Conservation (phyloP, 768 basidiomycete genomes). For the Tulasnella sp. region DNA sequence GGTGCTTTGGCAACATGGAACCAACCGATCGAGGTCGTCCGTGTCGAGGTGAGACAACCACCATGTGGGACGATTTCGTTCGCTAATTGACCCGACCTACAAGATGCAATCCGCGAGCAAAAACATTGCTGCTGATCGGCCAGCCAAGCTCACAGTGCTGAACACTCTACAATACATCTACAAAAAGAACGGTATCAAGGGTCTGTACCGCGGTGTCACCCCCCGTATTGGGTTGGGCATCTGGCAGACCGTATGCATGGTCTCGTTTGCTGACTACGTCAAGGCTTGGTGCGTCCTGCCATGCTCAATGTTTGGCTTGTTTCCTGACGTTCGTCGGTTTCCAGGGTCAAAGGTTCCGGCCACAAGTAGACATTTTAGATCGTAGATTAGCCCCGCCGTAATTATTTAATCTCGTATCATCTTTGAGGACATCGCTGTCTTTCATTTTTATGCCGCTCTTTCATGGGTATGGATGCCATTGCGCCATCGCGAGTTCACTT, state of each 20-base stretch:
- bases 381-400: neutral
- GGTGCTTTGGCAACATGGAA: constrained; percentile 99
- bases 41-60: constrained; percentile 63
- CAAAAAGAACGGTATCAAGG: constrained; percentile 90
- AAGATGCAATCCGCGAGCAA: constrained; percentile 99
- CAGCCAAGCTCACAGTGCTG: constrained; percentile 80
- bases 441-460: too few relatives aligned
- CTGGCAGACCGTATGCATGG: constrained; percentile 99
- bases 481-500: too few relatives aligned
- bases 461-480: too few relatives aligned
- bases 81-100: constrained; percentile 15
- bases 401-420: too few relatives aligned
- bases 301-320: too few relatives aligned
- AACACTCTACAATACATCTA: constrained; percentile 93
- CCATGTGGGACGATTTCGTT: neutral
- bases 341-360: too few relatives aligned
- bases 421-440: too few relatives aligned
- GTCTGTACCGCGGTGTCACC: constrained; percentile 93
- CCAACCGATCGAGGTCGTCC: constrained; percentile 94
- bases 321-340: neutral
- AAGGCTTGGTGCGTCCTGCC: constrained; percentile 61
- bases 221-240: constrained; percentile 92
- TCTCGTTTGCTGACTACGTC: constrained; percentile 93
- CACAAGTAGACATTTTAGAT: too few relatives aligned
- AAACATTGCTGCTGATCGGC: constrained; percentile 59